Percentiles rank a stretch among this genome's conserved stretches.
Conservation (phyloP, 352 stramenopile species). For the Pythium aphanidermatum region DNA sequence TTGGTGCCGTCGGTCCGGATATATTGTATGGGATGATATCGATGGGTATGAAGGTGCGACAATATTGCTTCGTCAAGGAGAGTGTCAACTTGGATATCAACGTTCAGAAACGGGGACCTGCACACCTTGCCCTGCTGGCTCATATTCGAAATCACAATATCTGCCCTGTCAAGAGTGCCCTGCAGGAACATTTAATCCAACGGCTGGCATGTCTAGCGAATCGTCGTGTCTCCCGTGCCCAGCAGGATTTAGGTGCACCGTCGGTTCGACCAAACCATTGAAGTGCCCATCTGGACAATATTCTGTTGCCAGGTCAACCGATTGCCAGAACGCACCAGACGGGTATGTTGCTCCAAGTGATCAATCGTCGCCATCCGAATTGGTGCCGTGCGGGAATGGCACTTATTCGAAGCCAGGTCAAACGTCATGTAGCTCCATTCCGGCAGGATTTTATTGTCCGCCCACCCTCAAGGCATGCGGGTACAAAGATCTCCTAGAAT, state of each 20-base stretch:
- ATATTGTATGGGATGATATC: conserved; percentile 46
- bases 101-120: conserved; percentile 20
- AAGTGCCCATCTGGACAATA: conserved; percentile 38
- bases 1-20: conserved; percentile 40
- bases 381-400: conserved; percentile 38
- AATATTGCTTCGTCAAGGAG: conserved; percentile 41
- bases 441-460: conserved; percentile 39
- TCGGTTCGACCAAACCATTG: conserved; percentile 11
- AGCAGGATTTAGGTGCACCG: conserved; percentile 31
- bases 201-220: conserved; percentile 14
- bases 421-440: conserved; percentile 30
- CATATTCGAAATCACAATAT: conserved; percentile 28
- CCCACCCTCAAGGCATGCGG: conserved; percentile 22
- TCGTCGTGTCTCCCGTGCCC: conserved; percentile 36
- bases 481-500: conserved; percentile 30
- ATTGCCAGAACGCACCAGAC: conserved; percentile 32
- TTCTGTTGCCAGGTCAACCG: conserved; percentile 21
- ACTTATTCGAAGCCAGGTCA: conserved; percentile 49
- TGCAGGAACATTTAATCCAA: conserved; percentile 41
- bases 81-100: conserved; percentile 25
- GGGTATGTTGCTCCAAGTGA: conserved; percentile 28
- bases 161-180: conserved; percentile 30
- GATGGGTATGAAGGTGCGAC: conserved; percentile 41
- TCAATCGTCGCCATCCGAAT: conserved; percentile 25
- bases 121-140: conserved; percentile 29